Conservation (phyloP, 2,329 filamentous ascomycete genomes). For the Ophiocordyceps camponoti-saundersi region DNA sequence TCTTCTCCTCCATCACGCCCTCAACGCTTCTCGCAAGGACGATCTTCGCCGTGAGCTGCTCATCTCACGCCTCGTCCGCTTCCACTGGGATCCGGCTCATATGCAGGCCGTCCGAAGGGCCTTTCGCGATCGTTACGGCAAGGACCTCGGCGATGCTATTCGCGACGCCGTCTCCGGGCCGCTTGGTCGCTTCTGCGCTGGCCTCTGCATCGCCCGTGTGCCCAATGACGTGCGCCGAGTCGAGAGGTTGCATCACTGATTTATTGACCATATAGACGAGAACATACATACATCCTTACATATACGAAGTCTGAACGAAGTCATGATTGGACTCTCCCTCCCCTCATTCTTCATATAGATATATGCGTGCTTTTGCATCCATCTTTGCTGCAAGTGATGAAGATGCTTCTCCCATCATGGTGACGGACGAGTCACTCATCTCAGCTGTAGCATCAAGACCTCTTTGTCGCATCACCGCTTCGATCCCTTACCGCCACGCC, state of each 20-base stretch:
- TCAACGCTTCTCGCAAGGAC: conserved; percentile 56
- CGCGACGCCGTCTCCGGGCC: conserved; percentile 60
- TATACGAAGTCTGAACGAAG: not conserved
- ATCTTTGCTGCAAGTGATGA: no score
- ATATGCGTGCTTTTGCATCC: not conserved
- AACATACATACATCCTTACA: not conserved
- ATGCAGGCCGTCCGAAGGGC: conserved; percentile 64
- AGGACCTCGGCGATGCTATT: conserved; percentile 61
- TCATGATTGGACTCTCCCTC: no score
- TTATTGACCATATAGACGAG: no score
- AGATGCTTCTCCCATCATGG: no score
- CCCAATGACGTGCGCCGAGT: conserved; percentile 40
- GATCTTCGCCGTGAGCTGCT: conserved; percentile 67
- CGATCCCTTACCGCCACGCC: conserved; percentile 22
- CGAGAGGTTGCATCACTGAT: conserved; percentile 7
- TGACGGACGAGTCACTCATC: no score
- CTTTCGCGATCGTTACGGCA: conserved; percentile 61
- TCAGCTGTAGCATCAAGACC: not conserved
- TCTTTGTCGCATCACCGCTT: conserved; percentile 16
- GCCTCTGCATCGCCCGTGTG: conserved; percentile 46
- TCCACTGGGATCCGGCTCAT: conserved; percentile 84
- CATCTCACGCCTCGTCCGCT: conserved; percentile 70
- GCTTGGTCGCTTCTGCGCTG: conserved; percentile 60
- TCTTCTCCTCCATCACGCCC: conserved; percentile 76
- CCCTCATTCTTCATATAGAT: no score